A percentile compares a stretch with the other conserved stretches of the same genome.
Evolutionary conservation across 306 rosid species (phyloP).

Genomic region (Quercus cerris): DNA sequence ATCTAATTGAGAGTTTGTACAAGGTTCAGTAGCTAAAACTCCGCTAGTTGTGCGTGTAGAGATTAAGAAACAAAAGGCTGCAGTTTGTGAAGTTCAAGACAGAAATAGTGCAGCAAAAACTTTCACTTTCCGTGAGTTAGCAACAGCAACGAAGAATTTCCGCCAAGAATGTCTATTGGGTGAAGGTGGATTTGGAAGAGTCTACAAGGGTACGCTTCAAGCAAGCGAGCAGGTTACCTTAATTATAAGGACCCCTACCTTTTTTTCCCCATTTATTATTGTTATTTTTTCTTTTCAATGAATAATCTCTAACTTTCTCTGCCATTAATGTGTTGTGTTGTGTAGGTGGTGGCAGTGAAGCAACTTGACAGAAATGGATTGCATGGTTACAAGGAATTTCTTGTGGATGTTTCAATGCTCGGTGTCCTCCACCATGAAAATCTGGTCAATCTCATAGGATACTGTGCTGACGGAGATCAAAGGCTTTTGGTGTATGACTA

Average conservation of each 20-base stretch:
- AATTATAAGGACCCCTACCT: background rate
- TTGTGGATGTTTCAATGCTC: slow-evolving; percentile 58
- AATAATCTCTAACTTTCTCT: background rate
- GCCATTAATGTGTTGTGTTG: background rate
- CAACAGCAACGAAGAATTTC: slow-evolving; percentile 86
- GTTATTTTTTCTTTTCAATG: background rate
- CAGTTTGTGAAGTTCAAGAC: slow-evolving; percentile 32
- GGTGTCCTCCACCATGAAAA: slow-evolving; percentile 72
- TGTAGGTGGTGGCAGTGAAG: slow-evolving; percentile 88
- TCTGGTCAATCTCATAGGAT: slow-evolving; percentile 71
- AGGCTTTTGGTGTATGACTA: slow-evolving; percentile 84
- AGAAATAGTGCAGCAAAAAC: slow-evolving; percentile 53
- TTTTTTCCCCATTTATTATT: background rate
- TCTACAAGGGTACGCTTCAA: slow-evolving; percentile 72
- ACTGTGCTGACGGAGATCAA: slow-evolving; percentile 96
- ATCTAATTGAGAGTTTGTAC: background rate
- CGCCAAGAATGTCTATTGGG: slow-evolving; percentile 79
- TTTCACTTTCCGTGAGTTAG: slow-evolving; percentile 84
- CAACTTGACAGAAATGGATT: slow-evolving; percentile 84
- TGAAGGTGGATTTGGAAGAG: slow-evolving; percentile 95
- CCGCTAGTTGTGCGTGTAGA: slow-evolving; percentile 24
- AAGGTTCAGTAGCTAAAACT: background rate
- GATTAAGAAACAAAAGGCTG: slow-evolving; percentile 28
- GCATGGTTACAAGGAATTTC: slow-evolving; percentile 73
- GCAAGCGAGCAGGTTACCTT: slow-evolving; percentile 56